phyloP scores from a whole-genome alignment of 441 rosid genomes.

The Adansonia grandidieri region DNA sequence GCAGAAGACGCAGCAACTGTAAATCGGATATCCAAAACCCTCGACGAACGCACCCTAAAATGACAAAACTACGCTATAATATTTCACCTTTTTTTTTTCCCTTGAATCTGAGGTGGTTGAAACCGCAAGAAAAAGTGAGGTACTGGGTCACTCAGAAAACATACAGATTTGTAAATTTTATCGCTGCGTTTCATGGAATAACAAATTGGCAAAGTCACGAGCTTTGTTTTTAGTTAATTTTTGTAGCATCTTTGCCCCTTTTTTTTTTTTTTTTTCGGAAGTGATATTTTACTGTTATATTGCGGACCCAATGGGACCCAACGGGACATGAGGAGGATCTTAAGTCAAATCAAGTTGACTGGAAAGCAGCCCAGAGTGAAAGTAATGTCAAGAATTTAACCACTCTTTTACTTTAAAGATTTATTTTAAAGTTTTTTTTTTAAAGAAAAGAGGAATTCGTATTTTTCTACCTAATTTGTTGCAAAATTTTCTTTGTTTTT shows the following conservation, averaged over 20 bases:
- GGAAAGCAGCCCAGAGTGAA: too few relatives aligned
- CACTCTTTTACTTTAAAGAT: too few relatives aligned
- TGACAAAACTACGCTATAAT: not conserved
- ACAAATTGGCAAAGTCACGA: conserved; percentile 14
- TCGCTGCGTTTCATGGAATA: not conserved
- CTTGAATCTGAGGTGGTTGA: conserved; percentile 14
- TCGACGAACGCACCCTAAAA: not conserved
- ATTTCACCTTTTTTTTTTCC: not conserved
- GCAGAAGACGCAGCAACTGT: conserved; percentile 14
- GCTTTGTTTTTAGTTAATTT: not conserved
- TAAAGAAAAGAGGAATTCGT: too few relatives aligned
- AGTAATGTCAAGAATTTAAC: too few relatives aligned
- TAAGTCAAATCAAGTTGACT: too few relatives aligned
- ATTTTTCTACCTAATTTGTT: too few relatives aligned
- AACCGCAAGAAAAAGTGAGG: not conserved
- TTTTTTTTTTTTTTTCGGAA: too few relatives aligned
- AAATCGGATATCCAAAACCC: conserved; percentile 13
- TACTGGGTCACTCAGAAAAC: conserved; percentile 10
- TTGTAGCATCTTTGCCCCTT: not conserved
- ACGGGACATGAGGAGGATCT: too few relatives aligned
- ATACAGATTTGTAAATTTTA: not conserved
- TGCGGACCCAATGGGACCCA: not conserved
- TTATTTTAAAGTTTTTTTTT: too few relatives aligned
- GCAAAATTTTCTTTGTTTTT: too few relatives aligned
- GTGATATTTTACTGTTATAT: not conserved